Evolutionary conservation across 2,329 filamentous ascomycete species (phyloP), one percentile per base, ranked within the genome.

Genomic region (Monilinia fructicola): DNA sequence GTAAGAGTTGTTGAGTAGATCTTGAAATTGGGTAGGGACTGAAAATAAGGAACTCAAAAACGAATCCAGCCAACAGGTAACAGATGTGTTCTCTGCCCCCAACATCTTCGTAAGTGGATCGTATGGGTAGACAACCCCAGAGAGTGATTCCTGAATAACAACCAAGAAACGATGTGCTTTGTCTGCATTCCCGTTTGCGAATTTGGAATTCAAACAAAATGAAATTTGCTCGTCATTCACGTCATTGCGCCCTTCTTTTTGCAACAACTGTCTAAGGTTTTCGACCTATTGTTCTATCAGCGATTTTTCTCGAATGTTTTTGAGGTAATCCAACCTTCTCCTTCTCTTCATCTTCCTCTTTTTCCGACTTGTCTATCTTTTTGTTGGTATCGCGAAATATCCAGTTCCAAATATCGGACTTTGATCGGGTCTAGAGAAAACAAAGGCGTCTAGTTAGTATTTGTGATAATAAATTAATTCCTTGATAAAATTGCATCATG

Each of bases 11-110:
- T 91, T 93, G 44, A 97, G 82, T 83, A 98, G 96, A 59, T 90
- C 92, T 77, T 98, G 76, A 97, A 99, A 70, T 90, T 93, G 71
- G 92, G 90, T 48, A 97, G 83, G 68, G 91, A 89, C 23, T 38
- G 91, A 90, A 76, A 98, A 98, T 92, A 99, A 97, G 77, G 94
- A 90, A 76, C 97, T 98, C 1, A 99, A 84, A 28, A 98, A 80
- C 0, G 94, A 85, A 77, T 98, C 95, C 21, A 98, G 82, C 76
- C 96, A 98, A 80, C 95, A 99, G n/a, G 94, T 98, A 46, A 97
- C 87, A 54, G 89, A 84, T 58, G 93, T 84, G 75, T 99, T 99
- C 73, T 92, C 90, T 16, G 95, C 94, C 9, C 95, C 95, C 5
- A 92, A 80, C 81, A 98, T 87, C 66, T 85, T 84, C 10, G 90